Evolutionary conservation across 2,329 filamentous ascomycete species (phyloP).

Genomic region (Meredithiella fracta): DNA sequence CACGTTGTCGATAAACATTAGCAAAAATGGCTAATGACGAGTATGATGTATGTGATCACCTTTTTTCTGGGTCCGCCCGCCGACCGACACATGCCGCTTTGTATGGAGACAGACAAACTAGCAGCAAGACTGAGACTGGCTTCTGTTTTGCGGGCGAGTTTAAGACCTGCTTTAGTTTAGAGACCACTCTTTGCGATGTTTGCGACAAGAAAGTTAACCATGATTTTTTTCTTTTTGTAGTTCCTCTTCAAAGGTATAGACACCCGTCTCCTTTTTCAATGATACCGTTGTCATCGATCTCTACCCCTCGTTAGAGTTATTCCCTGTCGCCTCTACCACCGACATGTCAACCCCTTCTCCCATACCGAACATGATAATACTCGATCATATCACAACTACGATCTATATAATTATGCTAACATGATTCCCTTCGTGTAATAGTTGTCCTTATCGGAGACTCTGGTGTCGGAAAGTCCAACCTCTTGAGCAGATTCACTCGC

Average conservation of each 20-base stretch:
- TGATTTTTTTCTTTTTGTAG: conserved; percentile 29
- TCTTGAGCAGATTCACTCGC: conserved; percentile 96
- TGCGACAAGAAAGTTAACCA: background rate
- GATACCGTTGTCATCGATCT: background rate
- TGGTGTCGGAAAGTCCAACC: conserved; percentile 98
- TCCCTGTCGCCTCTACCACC: conserved; percentile 2
- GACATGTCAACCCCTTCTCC: conserved; percentile 19
- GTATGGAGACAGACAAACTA: background rate
- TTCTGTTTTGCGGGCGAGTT: no score
- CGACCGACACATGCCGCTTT: background rate
- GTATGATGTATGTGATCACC: conserved; percentile 60
- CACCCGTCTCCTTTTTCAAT: background rate
- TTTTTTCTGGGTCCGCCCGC: conserved; percentile 20
- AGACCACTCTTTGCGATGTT: no score
- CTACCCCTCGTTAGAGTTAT: conserved; percentile 13
- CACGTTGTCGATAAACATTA: conserved; percentile 16
- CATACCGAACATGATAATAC: conserved; percentile 1
- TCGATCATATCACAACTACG: conserved; percentile 1
- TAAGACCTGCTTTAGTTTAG: no score
- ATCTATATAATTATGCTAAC: conserved; percentile 2
- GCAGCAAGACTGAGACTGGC: background rate
- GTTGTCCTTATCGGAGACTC: conserved; percentile 99
- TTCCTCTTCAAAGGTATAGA: conserved; percentile 97
- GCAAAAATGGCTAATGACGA: conserved; percentile 95
- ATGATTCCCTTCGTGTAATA: conserved; percentile 23